These are phyloP conservation scores for Rosa persica DNA, from an alignment of 306 rosid species.

Conservation along the genomic window DNA sequence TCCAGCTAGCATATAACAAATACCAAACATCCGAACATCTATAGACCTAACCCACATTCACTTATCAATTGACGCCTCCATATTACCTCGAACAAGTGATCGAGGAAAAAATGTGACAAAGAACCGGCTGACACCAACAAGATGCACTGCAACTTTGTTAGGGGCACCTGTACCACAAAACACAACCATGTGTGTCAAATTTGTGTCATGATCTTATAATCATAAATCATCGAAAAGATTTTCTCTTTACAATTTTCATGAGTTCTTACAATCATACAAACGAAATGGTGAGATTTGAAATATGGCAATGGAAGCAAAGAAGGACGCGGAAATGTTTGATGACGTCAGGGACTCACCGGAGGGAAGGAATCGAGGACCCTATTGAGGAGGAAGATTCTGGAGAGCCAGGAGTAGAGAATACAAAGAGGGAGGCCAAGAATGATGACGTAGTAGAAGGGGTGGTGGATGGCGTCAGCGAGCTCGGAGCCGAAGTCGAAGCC, in stretches of 20 bases:
- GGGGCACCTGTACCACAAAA: constrained; percentile 53
- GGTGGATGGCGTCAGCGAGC: constrained; percentile 56
- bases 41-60: neutral
- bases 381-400: constrained; percentile 41
- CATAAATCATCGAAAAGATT: neutral
- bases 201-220: neutral
- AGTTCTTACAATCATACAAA: neutral
- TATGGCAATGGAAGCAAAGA: neutral
- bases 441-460: constrained; percentile 60
- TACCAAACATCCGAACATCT: neutral
- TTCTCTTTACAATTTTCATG: neutral
- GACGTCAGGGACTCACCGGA: constrained; percentile 39
- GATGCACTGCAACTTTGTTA: constrained; percentile 67
- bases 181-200: neutral
- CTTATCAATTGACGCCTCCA: neutral
- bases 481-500: constrained; percentile 43
- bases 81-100: constrained; percentile 82
- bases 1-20: neutral
- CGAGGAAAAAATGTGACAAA: constrained; percentile 82
- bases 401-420: constrained; percentile 62
- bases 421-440: constrained; percentile 71
- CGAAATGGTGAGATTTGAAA: no score
- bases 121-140: constrained; percentile 79
- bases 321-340: neutral
- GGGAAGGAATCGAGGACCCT: constrained; percentile 58